Conservation (phyloP, 2,329 filamentous ascomycete genomes). For the Gaeumannomyces sp. region DNA sequence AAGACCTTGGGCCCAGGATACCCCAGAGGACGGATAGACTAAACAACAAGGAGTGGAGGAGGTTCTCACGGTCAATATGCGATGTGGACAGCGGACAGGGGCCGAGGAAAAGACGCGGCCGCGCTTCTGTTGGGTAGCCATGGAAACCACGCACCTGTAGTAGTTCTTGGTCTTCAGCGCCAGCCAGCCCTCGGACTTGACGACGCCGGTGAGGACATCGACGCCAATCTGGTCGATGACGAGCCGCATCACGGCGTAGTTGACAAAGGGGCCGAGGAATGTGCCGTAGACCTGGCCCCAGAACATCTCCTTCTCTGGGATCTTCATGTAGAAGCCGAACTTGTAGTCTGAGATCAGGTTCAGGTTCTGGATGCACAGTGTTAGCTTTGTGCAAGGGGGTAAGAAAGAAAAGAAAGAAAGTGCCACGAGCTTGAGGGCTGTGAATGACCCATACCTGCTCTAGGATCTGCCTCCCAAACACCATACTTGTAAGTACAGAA, state of each 20-base stretch:
- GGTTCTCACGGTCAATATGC: not conserved
- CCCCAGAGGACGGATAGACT: conserved; percentile 28
- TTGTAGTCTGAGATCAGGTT: conserved; percentile 29
- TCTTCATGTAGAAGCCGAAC: conserved; percentile 32
- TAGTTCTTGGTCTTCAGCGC: conserved; percentile 25
- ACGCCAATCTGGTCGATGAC: conserved; percentile 20
- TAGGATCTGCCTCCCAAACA: conserved; percentile 27
- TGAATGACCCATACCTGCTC: conserved; percentile 20
- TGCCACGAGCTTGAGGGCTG: too few species aligned
- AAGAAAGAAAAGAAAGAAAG: not conserved
- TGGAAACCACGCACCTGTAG: conserved; percentile 15
- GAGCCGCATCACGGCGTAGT: conserved; percentile 26
- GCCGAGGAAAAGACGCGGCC: too few species aligned
- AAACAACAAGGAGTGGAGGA: not conserved
- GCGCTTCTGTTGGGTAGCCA: too few species aligned
- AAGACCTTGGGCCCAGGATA: conserved; percentile 25
- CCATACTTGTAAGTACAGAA: conserved; percentile 24
- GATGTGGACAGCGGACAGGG: too few species aligned
- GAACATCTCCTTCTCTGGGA: conserved; percentile 30
- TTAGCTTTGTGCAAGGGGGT: not conserved
- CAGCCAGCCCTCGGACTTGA: conserved; percentile 21
- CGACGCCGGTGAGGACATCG: conserved; percentile 18
- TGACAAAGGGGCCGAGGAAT: conserved; percentile 25
- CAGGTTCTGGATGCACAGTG: conserved; percentile 13
- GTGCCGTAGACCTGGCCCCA: conserved; percentile 28